These are phyloP conservation scores for Huntiella moniliformis DNA, from an alignment of 2,329 filamentous ascomycete species.

Conservation along the genomic window DNA sequence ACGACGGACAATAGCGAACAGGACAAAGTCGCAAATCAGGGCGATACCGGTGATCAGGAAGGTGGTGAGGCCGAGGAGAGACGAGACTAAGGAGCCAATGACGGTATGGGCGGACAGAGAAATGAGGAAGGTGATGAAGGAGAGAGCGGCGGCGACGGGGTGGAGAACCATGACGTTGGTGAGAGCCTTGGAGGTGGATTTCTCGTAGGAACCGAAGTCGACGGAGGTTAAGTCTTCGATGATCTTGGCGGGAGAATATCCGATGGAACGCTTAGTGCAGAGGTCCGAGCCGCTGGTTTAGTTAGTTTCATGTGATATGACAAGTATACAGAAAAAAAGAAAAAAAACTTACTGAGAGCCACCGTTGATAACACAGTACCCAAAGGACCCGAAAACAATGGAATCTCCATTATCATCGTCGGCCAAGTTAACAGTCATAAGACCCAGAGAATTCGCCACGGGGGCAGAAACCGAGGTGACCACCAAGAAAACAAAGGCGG, in stretches of 20 bases:
- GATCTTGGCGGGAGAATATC: slow-evolving; percentile 34
- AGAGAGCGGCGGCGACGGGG: slow-evolving; percentile 36
- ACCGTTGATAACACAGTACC: slow-evolving; percentile 28
- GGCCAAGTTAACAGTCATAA: slow-evolving; percentile 33
- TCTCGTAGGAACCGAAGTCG: slow-evolving; percentile 24
- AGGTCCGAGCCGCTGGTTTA: slow-evolving; percentile 20
- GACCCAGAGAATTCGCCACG: slow-evolving; percentile 33
- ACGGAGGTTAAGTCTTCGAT: slow-evolving; percentile 22
- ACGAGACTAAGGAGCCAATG: slow-evolving; percentile 31
- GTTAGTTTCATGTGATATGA: background rate
- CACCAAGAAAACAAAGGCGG: slow-evolving; percentile 35
- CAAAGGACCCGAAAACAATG: slow-evolving; percentile 41
- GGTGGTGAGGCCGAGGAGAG: slow-evolving; percentile 29
- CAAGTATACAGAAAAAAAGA: background rate
- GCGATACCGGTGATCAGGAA: slow-evolving; percentile 30
- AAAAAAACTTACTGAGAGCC: slow-evolving; percentile 14
- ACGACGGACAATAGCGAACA: slow-evolving; percentile 33
- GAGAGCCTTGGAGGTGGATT: slow-evolving; percentile 27
- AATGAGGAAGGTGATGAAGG: slow-evolving; percentile 40
- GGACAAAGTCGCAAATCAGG: slow-evolving; percentile 37
- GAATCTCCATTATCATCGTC: slow-evolving; percentile 19
- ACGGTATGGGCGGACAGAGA: slow-evolving; percentile 31
- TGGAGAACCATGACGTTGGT: slow-evolving; percentile 44
- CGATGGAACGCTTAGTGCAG: slow-evolving; percentile 31
- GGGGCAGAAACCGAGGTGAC: slow-evolving; percentile 40